phyloP scores from a whole-genome alignment of 2,329 filamentous ascomycete genomes.

The Domatiomyces globalis region DNA sequence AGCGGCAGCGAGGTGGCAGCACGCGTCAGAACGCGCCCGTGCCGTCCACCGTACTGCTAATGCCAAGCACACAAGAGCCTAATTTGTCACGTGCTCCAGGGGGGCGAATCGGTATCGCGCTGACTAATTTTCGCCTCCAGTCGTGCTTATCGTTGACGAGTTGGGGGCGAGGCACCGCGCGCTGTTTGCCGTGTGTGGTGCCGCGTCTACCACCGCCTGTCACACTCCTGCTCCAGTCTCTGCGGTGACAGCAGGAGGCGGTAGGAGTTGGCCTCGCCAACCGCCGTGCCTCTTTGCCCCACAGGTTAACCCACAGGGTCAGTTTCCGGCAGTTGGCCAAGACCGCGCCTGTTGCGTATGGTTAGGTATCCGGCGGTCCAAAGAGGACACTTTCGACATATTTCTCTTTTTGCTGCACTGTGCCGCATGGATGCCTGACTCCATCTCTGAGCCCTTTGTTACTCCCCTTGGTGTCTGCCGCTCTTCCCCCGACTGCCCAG shows the following conservation, averaged over 20 bases:
- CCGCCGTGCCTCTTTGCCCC: neutral
- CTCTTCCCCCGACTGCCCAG: slow-evolving; percentile 1
- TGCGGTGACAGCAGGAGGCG: no score
- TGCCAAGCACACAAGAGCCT: no score
- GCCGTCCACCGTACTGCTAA: neutral
- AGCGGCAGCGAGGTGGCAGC: neutral
- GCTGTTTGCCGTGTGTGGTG: no score
- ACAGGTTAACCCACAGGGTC: neutral
- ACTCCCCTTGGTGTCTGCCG: slow-evolving; percentile 13
- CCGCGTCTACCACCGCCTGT: no score
- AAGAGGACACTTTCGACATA: neutral
- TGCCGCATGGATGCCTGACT: slow-evolving; percentile 19
- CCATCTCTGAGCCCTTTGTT: slow-evolving; percentile 16
- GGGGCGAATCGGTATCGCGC: no score
- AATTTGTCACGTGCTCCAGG: no score
- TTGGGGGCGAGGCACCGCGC: no score
- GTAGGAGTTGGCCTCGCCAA: neutral
- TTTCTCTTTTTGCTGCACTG: slow-evolving; percentile 3
- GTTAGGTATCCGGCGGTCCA: neutral
- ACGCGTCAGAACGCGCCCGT: neutral
- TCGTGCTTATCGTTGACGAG: no score
- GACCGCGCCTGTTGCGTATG: neutral
- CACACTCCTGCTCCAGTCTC: no score
- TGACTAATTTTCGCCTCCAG: no score
- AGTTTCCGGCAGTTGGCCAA: neutral